phyloP scores from a whole-genome alignment of 305 asterid genomes.

The Fraxinus dipetala region DNA sequence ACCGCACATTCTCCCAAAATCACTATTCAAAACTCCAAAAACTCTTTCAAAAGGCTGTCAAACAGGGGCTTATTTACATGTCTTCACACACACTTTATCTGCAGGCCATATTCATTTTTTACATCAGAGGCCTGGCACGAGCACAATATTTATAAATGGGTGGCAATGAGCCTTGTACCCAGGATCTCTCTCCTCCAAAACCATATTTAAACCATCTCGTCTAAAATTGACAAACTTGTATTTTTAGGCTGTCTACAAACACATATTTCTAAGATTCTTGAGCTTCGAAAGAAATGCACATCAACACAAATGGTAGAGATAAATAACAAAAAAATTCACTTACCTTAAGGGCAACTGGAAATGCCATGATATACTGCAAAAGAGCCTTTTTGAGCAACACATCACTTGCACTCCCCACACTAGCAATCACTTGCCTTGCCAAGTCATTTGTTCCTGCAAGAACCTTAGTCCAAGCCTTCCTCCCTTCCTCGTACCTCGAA shows the following conservation, averaged over 20 bases:
- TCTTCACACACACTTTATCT: neutral
- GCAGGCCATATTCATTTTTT: neutral
- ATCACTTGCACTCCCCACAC: constrained; percentile 50
- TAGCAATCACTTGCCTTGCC: constrained; percentile 71
- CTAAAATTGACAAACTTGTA: neutral
- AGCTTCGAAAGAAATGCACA: neutral
- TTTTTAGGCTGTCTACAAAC: neutral
- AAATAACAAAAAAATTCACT: neutral
- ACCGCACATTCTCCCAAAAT: too few relatives aligned
- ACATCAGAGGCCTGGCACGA: neutral
- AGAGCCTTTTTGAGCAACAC: constrained; percentile 54
- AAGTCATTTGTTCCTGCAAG: constrained; percentile 70
- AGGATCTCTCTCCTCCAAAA: neutral
- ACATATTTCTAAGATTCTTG: neutral
- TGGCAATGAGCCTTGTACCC: neutral
- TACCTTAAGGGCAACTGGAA: constrained; percentile 94
- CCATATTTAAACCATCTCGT: neutral
- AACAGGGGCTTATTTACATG: neutral
- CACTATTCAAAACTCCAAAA: too few relatives aligned
- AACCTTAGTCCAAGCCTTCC: constrained; percentile 76
- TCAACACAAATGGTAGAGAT: neutral
- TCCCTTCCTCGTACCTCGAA: constrained; percentile 83
- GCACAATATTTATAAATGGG: neutral
- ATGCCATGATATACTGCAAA: constrained; percentile 78
- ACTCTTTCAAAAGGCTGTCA: too few relatives aligned